Conservation (phyloP, 208 protist genomes). For the Phytomonas sp. region DNA sequence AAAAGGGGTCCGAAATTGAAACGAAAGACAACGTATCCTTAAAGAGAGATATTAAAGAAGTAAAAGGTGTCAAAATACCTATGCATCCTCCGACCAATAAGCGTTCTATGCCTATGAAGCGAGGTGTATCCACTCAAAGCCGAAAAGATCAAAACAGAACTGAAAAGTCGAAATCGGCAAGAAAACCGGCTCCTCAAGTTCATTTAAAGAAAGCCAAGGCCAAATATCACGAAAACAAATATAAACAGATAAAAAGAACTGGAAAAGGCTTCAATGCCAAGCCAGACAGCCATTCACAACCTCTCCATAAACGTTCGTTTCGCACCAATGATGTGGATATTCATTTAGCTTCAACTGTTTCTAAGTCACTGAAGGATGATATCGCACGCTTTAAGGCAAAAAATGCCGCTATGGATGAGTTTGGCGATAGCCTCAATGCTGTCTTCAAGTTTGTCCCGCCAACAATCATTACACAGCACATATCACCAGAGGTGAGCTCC, state of each 20-base stretch:
- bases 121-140: background rate
- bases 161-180: background rate
- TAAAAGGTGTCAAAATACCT: background rate
- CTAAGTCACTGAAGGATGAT: constrained; percentile 55
- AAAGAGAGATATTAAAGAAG: background rate
- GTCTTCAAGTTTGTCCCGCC: constrained; percentile 72
- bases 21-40: background rate
- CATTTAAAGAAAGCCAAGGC: constrained; percentile 3
- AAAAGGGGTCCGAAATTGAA: background rate
- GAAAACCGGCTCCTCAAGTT: background rate
- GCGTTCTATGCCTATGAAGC: background rate
- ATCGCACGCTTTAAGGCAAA: constrained; percentile 54
- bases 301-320: constrained; percentile 16
- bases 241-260: background rate
- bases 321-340: constrained; percentile 65
- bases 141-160: background rate
- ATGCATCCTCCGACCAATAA: background rate
- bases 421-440: constrained; percentile 45
- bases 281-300: background rate
- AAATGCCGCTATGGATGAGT: constrained; percentile 28
- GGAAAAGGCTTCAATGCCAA: background rate
- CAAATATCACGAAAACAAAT: constrained; percentile 9
- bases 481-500: constrained; percentile 44
- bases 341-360: constrained; percentile 68
- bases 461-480: constrained; percentile 68